These are phyloP conservation scores for Austropuccinia psidii DNA, from an alignment of 1,284 basidiomycete species.

Conservation along the genomic window DNA sequence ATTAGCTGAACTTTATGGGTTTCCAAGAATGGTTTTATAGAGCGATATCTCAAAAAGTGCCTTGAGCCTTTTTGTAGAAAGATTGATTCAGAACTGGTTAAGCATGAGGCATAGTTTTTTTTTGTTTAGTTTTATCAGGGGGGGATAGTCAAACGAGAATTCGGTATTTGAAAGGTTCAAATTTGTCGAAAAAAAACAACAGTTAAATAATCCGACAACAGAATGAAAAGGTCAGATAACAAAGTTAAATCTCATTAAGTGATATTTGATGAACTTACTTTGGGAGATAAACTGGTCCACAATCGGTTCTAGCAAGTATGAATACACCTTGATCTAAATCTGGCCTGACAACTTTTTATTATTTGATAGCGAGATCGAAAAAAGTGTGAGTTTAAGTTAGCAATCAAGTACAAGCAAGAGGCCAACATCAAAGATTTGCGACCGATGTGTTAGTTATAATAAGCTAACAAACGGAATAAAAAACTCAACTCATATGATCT, in stretches of 20 bases:
- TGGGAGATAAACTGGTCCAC: conserved; percentile 24
- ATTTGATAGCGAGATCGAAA: no score
- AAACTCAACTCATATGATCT: conserved; percentile 28
- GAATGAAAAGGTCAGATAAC: background rate
- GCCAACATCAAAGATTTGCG: no score
- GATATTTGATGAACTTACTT: no score
- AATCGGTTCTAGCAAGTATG: conserved; percentile 7
- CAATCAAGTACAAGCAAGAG: no score
- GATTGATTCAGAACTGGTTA: conserved; percentile 1
- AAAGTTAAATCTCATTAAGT: background rate
- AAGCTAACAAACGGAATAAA: no score
- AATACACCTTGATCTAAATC: conserved; percentile 29
- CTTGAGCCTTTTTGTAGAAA: conserved; percentile 17
- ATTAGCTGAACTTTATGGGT: background rate
- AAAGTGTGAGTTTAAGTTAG: no score
- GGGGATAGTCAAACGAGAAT: background rate
- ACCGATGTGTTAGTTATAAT: no score
- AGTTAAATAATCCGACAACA: background rate
- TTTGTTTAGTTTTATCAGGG: no score
- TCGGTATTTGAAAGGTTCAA: background rate
- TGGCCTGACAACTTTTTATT: conserved; percentile 10
- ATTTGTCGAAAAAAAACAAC: background rate
- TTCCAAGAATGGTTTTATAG: conserved; percentile 8
- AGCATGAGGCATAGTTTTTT: no score
- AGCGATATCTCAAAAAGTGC: conserved; percentile 23